Base-by-base conservation (phyloP, 352 stramenopile genomes). In the Phytophthora kernoviae region DNA sequence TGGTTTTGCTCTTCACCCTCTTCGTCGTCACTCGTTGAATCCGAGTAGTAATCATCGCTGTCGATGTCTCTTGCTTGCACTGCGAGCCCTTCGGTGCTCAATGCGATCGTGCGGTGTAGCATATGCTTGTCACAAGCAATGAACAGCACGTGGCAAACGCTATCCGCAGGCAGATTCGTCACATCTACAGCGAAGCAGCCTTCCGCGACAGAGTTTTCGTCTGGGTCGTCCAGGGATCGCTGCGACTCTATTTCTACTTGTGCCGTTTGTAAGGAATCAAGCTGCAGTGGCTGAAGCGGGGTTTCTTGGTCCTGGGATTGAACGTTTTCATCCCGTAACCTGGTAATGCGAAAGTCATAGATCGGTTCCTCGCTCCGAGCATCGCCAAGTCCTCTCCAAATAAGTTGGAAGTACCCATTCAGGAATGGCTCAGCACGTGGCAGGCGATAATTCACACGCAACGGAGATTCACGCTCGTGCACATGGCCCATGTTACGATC, bases 391-490 rank as follows among this genome's bases (percentile, higher is more conserved):
- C 62, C 60, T 15, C 79, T 67, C 79, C 79, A 89, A n/a, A 89
- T 77, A 8, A 89, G 48, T 61, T 89, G 79, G 44, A 89, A 86
- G 67, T 89, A 89, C 15, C 79, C 79, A 43, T 81, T 59, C 9
- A 86, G 14, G 37, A 87, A 76, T 5, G 58, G 47, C 4, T 86
- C 77, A 2, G 56, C 24, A 12, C 66, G 58, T 3, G 79, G 79
- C 3, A 89, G 36, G 30, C 68, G 59, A 59, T 87, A 89, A 6
- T 65, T 75, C 8, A 89, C 57, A 5, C 73, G 73, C 21, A 89
- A 36, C 0, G 72, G 60, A 0, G 52, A 50, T 30, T 60, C 58
- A 17, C 71, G 62, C 22, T 84, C 69, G 42, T 88, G 79, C 5
- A 83, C 65, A n/a, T 68, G 46, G 11, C 75, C 78, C 17, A 59